phyloP scores from a whole-genome alignment of 148 eudicot genomes.

The Rhododendron kiyosumense region DNA sequence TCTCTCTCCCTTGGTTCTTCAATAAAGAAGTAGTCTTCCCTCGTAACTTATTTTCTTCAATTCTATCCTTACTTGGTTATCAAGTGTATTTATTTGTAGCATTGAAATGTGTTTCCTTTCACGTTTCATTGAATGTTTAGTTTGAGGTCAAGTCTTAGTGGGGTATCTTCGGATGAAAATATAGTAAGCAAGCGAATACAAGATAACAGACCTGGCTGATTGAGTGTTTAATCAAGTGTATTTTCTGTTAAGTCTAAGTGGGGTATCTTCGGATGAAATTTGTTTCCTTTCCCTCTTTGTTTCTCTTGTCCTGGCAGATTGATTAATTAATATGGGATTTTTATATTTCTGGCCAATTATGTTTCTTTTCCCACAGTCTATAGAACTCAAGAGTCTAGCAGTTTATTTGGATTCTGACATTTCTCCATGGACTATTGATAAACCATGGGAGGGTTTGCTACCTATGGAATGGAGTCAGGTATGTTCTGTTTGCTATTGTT shows the following conservation, averaged over 20 bases:
- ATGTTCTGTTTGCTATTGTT: constrained; percentile 12
- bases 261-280: too few species aligned
- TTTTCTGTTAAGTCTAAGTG: too few species aligned
- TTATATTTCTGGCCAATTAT: neutral
- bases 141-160: neutral
- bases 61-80: too few species aligned
- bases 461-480: constrained; percentile 93
- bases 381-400: constrained; percentile 75
- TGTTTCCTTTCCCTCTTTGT: neutral
- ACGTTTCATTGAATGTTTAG: too few species aligned
- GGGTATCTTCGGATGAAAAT: neutral
- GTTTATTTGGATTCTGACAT: constrained; percentile 88
- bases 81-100: too few species aligned
- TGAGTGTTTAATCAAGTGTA: neutral
- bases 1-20: neutral
- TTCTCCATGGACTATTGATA: constrained; percentile 69
- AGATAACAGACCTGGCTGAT: neutral
- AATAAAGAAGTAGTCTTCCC: neutral
- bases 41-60: neutral
- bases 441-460: constrained; percentile 78
- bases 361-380: constrained; percentile 38
- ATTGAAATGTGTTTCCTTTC: too few species aligned
- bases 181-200: neutral
- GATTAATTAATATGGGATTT: neutral
- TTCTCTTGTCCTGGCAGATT: neutral